These are phyloP conservation scores for Podila epicladia DNA, from an alignment of 192 early-diverging fungal species.

Conservation along the genomic window DNA sequence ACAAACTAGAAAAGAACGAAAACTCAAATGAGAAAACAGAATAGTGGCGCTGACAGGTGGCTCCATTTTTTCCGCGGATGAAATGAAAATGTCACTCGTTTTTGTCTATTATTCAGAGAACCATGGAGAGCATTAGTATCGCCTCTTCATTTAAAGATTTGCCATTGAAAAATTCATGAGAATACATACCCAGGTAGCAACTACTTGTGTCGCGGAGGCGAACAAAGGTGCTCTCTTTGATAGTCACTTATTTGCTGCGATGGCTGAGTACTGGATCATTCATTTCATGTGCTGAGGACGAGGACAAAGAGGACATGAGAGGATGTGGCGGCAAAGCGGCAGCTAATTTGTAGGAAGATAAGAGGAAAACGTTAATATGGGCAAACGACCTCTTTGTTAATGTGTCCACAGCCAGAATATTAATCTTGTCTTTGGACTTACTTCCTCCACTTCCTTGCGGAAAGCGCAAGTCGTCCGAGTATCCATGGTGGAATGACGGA, in stretches of 20 bases:
- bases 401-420: background rate
- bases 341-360: background rate
- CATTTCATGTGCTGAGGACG: constrained; percentile 14
- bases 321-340: constrained; percentile 41
- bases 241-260: constrained; percentile 19
- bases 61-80: no score
- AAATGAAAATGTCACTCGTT: no score
- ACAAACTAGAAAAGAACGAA: background rate
- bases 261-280: constrained; percentile 17
- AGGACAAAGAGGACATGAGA: constrained; percentile 38
- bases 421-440: no score
- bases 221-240: background rate
- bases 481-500: constrained; percentile 15
- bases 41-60: no score
- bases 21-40: background rate
- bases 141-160: no score
- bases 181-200: background rate
- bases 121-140: no score
- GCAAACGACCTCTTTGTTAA: no score
- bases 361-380: background rate
- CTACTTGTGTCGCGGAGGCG: no score
- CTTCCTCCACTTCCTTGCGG: constrained; percentile 11
- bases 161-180: no score
- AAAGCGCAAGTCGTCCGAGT: constrained; percentile 24
- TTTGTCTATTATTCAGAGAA: no score